Evolutionary conservation across 1,139 yeast genomes (phyloP).

Genomic region (Geotrichum siamense): DNA sequence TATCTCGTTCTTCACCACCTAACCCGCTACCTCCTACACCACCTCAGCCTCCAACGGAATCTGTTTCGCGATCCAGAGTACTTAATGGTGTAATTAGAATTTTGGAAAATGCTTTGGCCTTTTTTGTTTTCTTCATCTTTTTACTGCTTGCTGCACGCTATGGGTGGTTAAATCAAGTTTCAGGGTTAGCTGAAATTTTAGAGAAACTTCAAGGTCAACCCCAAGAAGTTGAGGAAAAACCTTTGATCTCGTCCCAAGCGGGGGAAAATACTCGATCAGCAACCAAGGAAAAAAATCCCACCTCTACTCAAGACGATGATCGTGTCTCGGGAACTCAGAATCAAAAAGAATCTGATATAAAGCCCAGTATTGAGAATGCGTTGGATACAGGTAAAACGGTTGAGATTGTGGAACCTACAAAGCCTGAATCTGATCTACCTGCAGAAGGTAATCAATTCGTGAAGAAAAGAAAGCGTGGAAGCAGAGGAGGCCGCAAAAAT

Average conservation of each 20-base stretch:
- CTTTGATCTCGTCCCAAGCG: not conserved
- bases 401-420: constrained; percentile 22
- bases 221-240: not conserved
- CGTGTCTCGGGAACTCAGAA: not conserved
- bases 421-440: constrained; percentile 3
- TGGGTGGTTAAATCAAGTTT: constrained; percentile 38
- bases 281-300: not conserved
- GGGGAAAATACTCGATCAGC: not conserved
- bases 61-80: constrained; percentile 22
- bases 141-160: constrained; percentile 36
- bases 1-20: constrained; percentile 18
- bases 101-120: constrained; percentile 46
- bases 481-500: constrained; percentile 60
- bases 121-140: constrained; percentile 35
- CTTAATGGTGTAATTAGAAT: constrained; percentile 29
- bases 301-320: not conserved
- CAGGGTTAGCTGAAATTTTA: constrained; percentile 10
- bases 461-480: constrained; percentile 71
- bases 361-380: too few species aligned
- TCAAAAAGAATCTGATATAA: not conserved
- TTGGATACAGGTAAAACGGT: constrained; percentile 14
- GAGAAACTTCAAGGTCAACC: constrained; percentile 7
- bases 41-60: constrained; percentile 18
- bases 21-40: constrained; percentile 19
- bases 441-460: constrained; percentile 18